Base-by-base conservation (phyloP, 441 rosid genomes). In the Populus tomentosa region DNA sequence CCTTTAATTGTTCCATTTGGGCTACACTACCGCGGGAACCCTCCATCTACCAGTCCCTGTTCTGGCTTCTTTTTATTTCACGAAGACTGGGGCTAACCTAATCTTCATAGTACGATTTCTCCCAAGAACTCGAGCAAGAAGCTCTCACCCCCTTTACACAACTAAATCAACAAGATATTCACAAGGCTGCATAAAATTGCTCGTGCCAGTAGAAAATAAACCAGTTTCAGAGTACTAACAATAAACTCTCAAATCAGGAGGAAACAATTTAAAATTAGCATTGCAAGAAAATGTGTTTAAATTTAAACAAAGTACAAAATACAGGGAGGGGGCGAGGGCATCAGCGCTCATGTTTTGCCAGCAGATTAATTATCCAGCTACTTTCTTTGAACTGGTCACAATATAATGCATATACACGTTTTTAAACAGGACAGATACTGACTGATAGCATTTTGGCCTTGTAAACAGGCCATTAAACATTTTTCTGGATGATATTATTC, bases 401-500 rank as follows among this genome's bases (percentile, higher is more conserved):
- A 30, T 30, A 30, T 30, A 71, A 26, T 74, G 71, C 75, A 70
- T 76, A 36, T 53, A 80, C 70, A 71, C 32, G 28, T 30, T 33
- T 33, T 46, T 11, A 64, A 75, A 81, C 70, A 72, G 32, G 46
- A 64, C 21, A 62, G 6, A n/a, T 35, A 26, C 77, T 18, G 20
- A 66, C 5, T 5, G 61, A 75, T 35, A 62, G 74, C 79, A 33
- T 36, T 14, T n/a, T 35, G 36, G 7, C 13, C 33, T 53, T 81
- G 74, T 16, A 10, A 75, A 18, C n/a, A 69, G 21, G 10, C 7
- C 40, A 62, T 67, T 53, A 24, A 30, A 14, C 13, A 40, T 69
- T 65, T 62, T 77, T 71, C 42, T 40, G 61, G 16, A n/a, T 40
- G 50, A 62, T 71, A 6, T 75, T 26, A 67, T 79, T 78, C 62